Conservation (phyloP, 768 basidiomycete species). For the Kwoniella sp. region DNA sequence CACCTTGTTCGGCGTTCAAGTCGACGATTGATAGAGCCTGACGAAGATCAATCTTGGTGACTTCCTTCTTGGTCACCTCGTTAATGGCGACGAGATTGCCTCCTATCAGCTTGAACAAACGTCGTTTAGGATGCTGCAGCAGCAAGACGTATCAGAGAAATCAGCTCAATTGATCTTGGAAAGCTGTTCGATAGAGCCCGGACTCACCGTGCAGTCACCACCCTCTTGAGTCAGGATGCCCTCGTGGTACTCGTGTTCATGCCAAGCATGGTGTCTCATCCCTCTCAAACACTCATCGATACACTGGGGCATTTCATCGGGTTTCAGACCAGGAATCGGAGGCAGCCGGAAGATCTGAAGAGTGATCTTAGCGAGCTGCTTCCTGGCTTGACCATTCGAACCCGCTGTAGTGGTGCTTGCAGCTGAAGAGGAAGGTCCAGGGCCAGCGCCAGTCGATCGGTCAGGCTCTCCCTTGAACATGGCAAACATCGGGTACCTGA, state of each 20-base stretch:
- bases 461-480: slow-evolving; percentile 53
- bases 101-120: slow-evolving; percentile 67
- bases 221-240: slow-evolving; percentile 90
- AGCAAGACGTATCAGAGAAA: background rate
- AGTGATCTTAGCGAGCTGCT: slow-evolving; percentile 82
- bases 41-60: slow-evolving; percentile 85
- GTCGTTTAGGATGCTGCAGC: slow-evolving; percentile 67
- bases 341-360: slow-evolving; percentile 90
- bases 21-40: slow-evolving; percentile 78
- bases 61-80: slow-evolving; percentile 87
- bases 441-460: slow-evolving; percentile 19
- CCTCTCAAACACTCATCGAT: slow-evolving; percentile 90
- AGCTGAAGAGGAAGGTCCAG: slow-evolving; percentile 18
- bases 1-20: slow-evolving; percentile 59
- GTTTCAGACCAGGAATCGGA: slow-evolving; percentile 76
- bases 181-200: background rate
- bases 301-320: slow-evolving; percentile 81
- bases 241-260: slow-evolving; percentile 89
- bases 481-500: slow-evolving; percentile 56
- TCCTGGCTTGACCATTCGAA: slow-evolving; percentile 56
- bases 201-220: slow-evolving; percentile 83
- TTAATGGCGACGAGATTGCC: slow-evolving; percentile 72
- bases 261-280: slow-evolving; percentile 86
- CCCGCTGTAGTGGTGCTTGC: slow-evolving; percentile 15
- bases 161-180: background rate